Evolutionary conservation across 257 asterid species (phyloP).

Genomic region (Rhazya stricta): DNA sequence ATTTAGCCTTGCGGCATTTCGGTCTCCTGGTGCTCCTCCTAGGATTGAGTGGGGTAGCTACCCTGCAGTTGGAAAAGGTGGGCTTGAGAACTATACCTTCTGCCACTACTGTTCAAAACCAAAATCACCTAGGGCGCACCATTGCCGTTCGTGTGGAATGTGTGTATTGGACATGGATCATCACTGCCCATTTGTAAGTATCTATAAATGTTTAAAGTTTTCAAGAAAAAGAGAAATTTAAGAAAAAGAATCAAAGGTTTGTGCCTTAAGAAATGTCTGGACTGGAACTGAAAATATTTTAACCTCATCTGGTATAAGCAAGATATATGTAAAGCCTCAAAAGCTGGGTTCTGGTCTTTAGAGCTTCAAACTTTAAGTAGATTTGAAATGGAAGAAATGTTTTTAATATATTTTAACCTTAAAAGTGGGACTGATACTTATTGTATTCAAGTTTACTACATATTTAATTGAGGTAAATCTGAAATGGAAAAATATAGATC

Average conservation of each 20-base stretch:
- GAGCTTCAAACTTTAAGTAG: background rate
- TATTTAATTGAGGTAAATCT: no score
- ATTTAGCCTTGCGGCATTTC: constrained; percentile 67
- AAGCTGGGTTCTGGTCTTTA: background rate
- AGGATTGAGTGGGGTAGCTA: constrained; percentile 89
- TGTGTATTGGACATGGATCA: constrained; percentile 95
- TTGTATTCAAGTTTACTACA: background rate
- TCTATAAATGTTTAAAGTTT: constrained; percentile 6
- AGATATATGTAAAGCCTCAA: background rate
- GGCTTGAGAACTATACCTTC: constrained; percentile 74
- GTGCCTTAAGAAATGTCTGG: background rate
- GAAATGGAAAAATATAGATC: no score
- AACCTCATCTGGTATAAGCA: background rate
- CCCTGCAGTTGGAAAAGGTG: constrained; percentile 88
- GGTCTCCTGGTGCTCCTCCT: constrained; percentile 76
- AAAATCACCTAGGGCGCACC: constrained; percentile 81
- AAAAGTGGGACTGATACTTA: background rate
- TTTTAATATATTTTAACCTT: background rate
- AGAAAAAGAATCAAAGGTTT: background rate
- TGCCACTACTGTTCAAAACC: constrained; percentile 84
- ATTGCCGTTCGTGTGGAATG: constrained; percentile 86
- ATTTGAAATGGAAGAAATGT: background rate
- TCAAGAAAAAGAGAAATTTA: no score
- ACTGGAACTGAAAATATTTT: background rate
- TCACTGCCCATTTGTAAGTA: constrained; percentile 98